Conservation (phyloP, 768 basidiomycete genomes). For the Hypsizygus marmoreus region DNA sequence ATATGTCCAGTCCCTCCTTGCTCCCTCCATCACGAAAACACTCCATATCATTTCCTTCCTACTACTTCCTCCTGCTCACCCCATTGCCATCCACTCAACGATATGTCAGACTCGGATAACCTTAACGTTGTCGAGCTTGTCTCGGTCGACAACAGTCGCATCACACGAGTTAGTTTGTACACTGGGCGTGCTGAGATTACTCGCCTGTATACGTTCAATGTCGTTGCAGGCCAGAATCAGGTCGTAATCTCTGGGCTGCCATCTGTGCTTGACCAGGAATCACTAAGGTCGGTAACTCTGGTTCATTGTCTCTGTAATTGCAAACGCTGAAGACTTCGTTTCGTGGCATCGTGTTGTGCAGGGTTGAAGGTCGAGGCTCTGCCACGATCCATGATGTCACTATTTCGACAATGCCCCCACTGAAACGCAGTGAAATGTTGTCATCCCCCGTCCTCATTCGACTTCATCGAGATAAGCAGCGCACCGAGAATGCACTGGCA, state of each 20-base stretch:
- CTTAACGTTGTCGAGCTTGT: too few species aligned
- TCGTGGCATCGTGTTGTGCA: too few species aligned
- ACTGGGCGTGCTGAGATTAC: conserved; percentile 41
- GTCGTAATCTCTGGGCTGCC: conserved; percentile 14
- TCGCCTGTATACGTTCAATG: conserved; percentile 37
- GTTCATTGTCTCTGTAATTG: not conserved
- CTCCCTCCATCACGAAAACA: too few species aligned
- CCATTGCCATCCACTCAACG: too few species aligned
- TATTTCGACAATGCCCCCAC: conserved; percentile 23
- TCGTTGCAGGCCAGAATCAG: conserved; percentile 40
- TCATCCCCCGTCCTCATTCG: conserved; percentile 27
- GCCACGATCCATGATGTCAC: conserved; percentile 50
- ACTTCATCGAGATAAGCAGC: conserved; percentile 27
- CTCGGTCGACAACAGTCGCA: too few species aligned
- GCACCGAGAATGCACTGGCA: conserved; percentile 28
- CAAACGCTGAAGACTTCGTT: not conserved
- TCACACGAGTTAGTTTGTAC: conserved; percentile 40
- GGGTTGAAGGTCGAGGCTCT: conserved; percentile 46
- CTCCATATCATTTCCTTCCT: too few species aligned
- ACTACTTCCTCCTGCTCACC: too few species aligned
- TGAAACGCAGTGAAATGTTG: conserved; percentile 17
- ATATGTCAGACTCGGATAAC: too few species aligned
- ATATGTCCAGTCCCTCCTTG: too few species aligned
- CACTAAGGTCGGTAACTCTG: conserved; percentile 1
- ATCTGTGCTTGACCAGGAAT: too few species aligned